A percentile compares a stretch with the other conserved stretches of the same genome.
Conservation (phyloP, 306 rosid species). For the Vigna radiata region DNA sequence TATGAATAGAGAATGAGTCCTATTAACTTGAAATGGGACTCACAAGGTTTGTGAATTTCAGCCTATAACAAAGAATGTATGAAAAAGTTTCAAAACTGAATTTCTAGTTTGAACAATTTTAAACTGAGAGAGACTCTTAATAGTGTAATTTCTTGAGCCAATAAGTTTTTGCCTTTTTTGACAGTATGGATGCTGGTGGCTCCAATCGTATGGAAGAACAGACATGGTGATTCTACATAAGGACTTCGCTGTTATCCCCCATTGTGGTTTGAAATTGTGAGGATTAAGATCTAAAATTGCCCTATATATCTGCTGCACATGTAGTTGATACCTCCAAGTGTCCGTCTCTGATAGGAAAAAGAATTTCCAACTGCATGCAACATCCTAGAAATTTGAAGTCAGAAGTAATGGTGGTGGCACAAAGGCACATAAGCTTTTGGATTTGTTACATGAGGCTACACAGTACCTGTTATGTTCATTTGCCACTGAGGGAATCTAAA, state of each 20-base stretch:
- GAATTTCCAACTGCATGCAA: constrained; percentile 20
- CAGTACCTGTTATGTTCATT: constrained; percentile 33
- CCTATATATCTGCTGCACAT: constrained; percentile 18
- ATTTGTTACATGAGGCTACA: constrained; percentile 32
- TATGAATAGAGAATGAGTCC: not conserved
- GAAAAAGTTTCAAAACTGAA: not conserved
- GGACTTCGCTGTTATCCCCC: not conserved
- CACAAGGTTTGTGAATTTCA: not conserved
- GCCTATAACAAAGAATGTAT: not conserved
- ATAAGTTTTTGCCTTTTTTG: constrained; percentile 20
- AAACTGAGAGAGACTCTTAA: not conserved
- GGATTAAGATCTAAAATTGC: constrained; percentile 35
- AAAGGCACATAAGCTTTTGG: constrained; percentile 27
- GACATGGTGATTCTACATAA: constrained; percentile 57
- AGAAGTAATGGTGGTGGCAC: constrained; percentile 40
- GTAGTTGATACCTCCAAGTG: constrained; percentile 37
- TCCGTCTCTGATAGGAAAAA: constrained; percentile 32
- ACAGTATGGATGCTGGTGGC: constrained; percentile 95
- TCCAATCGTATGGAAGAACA: constrained; percentile 76
- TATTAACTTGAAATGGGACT: not conserved
- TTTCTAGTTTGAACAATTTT: not conserved
- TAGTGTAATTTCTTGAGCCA: constrained; percentile 6
- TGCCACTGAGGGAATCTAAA: constrained; percentile 8
- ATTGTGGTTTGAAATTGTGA: constrained; percentile 37
- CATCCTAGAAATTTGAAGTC: constrained; percentile 38